These are phyloP conservation scores for Draba incana DNA, from an alignment of 345 rosid species.

Conservation along the genomic window DNA sequence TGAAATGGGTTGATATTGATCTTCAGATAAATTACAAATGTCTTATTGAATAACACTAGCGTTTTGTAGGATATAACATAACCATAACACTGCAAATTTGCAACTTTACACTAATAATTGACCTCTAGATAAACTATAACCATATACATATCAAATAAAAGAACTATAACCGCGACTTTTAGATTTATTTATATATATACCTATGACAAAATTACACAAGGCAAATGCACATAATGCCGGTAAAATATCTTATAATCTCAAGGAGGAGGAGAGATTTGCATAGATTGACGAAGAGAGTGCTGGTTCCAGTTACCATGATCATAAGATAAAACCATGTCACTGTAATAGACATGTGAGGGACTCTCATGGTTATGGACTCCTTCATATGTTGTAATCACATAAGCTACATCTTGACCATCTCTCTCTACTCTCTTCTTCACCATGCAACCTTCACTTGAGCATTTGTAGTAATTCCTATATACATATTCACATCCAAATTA, in stretches of 20 bases:
- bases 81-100: neutral
- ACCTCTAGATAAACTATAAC: conserved; percentile 1
- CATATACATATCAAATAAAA: conserved; percentile 5
- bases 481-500: conserved; percentile 2
- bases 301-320: conserved; percentile 40
- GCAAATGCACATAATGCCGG: neutral
- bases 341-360: conserved; percentile 49
- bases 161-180: neutral
- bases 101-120: conserved; percentile 13
- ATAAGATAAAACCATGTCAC: conserved; percentile 39
- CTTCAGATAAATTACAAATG: no score
- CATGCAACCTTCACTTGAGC: conserved; percentile 67
- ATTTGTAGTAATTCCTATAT: conserved; percentile 77
- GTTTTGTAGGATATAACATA: no score
- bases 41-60: no score
- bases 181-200: conserved; percentile 14
- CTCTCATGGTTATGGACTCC: conserved; percentile 78
- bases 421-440: conserved; percentile 93
- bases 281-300: conserved; percentile 31
- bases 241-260: conserved; percentile 14
- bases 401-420: conserved; percentile 59
- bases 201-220: conserved; percentile 22
- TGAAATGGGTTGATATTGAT: no score
- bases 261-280: conserved; percentile 8
- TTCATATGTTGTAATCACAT: conserved; percentile 82